Evolutionary conservation across 768 basidiomycete species (phyloP).

Genomic region (Clitopilus passeckerianus): DNA sequence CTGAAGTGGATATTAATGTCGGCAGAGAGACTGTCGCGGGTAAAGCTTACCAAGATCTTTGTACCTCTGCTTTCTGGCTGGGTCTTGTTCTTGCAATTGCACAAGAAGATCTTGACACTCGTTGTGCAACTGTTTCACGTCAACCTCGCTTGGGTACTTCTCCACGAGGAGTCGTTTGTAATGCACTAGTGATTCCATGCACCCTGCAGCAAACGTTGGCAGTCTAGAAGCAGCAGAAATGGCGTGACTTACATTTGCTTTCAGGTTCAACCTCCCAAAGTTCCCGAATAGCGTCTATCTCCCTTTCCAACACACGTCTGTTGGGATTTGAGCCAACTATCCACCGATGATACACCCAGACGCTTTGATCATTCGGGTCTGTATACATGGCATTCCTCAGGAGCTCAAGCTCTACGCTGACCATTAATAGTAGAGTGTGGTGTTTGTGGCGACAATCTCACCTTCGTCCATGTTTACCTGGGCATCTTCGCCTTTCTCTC

Average conservation of each 20-base stretch:
- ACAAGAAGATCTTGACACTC: slow-evolving; percentile 48
- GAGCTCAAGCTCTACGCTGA: slow-evolving; percentile 76
- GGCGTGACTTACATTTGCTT: slow-evolving; percentile 71
- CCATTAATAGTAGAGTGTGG: neutral
- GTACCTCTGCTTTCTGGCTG: slow-evolving; percentile 63
- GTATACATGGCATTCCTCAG: slow-evolving; percentile 94
- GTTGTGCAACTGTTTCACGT: slow-evolving; percentile 27
- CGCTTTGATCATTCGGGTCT: slow-evolving; percentile 93
- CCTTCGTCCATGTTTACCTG: slow-evolving; percentile 62
- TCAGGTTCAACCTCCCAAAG: slow-evolving; percentile 86
- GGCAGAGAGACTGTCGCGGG: neutral
- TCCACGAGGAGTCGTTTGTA: slow-evolving; percentile 71
- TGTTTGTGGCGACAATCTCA: slow-evolving; percentile 14
- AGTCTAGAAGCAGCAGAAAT: neutral
- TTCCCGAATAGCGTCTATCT: slow-evolving; percentile 77
- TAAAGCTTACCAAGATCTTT: slow-evolving; percentile 48
- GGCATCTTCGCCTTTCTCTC: slow-evolving; percentile 53
- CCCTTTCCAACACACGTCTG: slow-evolving; percentile 54
- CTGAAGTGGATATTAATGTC: neutral
- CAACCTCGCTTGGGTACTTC: slow-evolving; percentile 30
- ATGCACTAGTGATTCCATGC: slow-evolving; percentile 86
- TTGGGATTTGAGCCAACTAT: slow-evolving; percentile 75
- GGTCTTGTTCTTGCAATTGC: slow-evolving; percentile 63
- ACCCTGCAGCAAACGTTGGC: slow-evolving; percentile 53
- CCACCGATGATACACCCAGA: slow-evolving; percentile 99